Evolutionary conservation across 108 stramenopile genomes (phyloP).

Genomic region (Aureococcus anophagefferens): DNA sequence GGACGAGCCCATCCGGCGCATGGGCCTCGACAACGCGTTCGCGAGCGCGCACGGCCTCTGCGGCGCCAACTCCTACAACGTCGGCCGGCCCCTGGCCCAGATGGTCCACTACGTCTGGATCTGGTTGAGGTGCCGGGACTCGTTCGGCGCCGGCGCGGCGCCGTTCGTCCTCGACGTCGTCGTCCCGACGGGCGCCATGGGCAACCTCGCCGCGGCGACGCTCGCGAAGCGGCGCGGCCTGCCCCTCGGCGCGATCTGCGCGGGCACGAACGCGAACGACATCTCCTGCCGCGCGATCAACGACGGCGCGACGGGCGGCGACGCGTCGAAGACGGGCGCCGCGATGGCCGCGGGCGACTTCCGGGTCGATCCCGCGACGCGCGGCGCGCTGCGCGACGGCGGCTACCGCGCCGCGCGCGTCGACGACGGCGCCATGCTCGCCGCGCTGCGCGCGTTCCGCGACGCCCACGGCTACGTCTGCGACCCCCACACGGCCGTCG

Average conservation of each 20-base stretch:
- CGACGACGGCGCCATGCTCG: not conserved
- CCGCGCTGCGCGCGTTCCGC: not conserved
- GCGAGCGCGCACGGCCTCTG: slow-evolving; percentile 10
- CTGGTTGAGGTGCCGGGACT: slow-evolving; percentile 49
- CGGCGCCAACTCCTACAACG: slow-evolving; percentile 77
- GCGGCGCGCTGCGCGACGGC: not conserved
- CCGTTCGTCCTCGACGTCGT: slow-evolving; percentile 42
- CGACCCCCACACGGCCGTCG: slow-evolving; percentile 81
- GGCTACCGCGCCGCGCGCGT: not conserved
- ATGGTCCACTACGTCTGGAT: slow-evolving; percentile 76
- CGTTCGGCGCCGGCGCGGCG: not conserved
- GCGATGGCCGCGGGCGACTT: not conserved
- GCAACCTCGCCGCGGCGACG: slow-evolving; percentile 62
- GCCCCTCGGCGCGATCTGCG: slow-evolving; percentile 52
- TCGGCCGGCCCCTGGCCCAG: slow-evolving; percentile 68
- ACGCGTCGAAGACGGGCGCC: too few relatives aligned
- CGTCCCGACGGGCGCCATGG: slow-evolving; percentile 83
- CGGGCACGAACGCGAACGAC: slow-evolving; percentile 70
- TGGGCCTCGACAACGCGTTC: slow-evolving; percentile 5
- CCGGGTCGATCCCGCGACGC: not conserved
- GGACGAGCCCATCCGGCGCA: slow-evolving; percentile 70
- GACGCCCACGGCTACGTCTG: slow-evolving; percentile 19
- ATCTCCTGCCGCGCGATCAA: slow-evolving; percentile 52
- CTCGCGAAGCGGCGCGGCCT: slow-evolving; percentile 68
- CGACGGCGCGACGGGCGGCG: too few relatives aligned